A percentile compares a stretch with the other conserved stretches of the same genome.
Conservation (phyloP, 2,329 filamentous ascomycete genomes). For the Leptographium radiaticola region DNA sequence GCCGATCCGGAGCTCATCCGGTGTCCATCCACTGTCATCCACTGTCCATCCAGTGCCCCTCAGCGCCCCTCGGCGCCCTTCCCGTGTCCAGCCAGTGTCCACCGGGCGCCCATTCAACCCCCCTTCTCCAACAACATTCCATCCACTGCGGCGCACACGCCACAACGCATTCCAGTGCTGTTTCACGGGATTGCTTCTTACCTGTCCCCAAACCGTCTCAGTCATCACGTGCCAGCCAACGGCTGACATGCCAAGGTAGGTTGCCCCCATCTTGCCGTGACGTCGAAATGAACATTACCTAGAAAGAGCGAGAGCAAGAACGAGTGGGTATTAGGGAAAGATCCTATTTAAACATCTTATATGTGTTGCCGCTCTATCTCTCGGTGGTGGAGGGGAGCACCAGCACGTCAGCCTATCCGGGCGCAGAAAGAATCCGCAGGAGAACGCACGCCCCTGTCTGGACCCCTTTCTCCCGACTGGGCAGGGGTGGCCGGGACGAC, state of each 20-base stretch:
- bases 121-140: too few relatives aligned
- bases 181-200: not conserved
- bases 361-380: not conserved
- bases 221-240: slow-evolving; percentile 9
- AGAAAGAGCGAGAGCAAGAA: not conserved
- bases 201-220: slow-evolving; percentile 5
- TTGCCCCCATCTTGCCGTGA: slow-evolving; percentile 4
- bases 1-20: too few relatives aligned
- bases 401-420: not conserved
- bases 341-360: not conserved
- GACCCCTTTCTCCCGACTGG: not conserved
- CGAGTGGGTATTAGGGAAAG: not conserved
- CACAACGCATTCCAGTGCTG: not conserved
- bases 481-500: not conserved
- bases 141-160: too few relatives aligned
- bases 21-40: too few relatives aligned
- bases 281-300: not conserved
- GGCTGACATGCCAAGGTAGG: slow-evolving; percentile 7
- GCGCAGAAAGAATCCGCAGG: not conserved
- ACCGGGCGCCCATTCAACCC: too few relatives aligned
- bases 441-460: not conserved
- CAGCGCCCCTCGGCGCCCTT: too few relatives aligned
- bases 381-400: not conserved
- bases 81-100: too few relatives aligned
- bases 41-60: too few relatives aligned